Evolutionary conservation across 805 yeast species (phyloP).

Genomic region (Ogataea dorogensis): DNA sequence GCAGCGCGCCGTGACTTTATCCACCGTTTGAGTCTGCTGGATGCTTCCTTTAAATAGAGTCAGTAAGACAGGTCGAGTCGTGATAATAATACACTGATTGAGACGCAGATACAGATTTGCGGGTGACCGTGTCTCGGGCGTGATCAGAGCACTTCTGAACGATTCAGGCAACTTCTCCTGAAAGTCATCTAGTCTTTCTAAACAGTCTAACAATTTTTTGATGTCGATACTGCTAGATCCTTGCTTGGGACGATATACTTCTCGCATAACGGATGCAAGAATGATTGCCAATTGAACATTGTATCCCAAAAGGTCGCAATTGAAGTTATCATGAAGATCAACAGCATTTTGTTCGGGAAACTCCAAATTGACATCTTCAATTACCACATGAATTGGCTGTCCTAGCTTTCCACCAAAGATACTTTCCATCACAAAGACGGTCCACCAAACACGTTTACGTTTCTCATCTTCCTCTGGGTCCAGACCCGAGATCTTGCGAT

Average conservation of each 20-base stretch:
- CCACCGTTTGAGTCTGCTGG: conserved; percentile 20
- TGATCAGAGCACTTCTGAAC: conserved; percentile 18
- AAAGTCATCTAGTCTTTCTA: conserved; percentile 25
- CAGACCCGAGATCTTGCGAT: conserved; percentile 20
- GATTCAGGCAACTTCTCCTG: conserved; percentile 24
- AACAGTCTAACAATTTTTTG: conserved; percentile 23
- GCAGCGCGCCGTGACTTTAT: conserved; percentile 30
- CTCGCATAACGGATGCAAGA: conserved; percentile 28
- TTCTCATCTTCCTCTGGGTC: conserved; percentile 28
- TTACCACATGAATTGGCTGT: conserved; percentile 34
- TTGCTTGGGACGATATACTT: conserved; percentile 22
- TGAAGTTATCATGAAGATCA: conserved; percentile 31
- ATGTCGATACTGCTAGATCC: conserved; percentile 25
- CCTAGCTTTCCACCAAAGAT: conserved; percentile 35
- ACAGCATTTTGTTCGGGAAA: conserved; percentile 17
- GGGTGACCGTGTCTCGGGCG: conserved; percentile 21
- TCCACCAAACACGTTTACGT: conserved; percentile 38
- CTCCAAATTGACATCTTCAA: conserved; percentile 31
- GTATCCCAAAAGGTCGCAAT: conserved; percentile 24
- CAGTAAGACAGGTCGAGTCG: conserved; percentile 34
- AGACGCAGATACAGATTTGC: conserved; percentile 34
- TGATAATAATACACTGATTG: conserved; percentile 34
- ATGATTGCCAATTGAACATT: conserved; percentile 21
- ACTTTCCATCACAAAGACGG: conserved; percentile 33
- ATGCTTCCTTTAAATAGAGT: conserved; percentile 32